These are phyloP conservation scores for Kalmusia sp. DNA, from an alignment of 2,329 filamentous ascomycete genomes.

Conservation along the genomic window DNA sequence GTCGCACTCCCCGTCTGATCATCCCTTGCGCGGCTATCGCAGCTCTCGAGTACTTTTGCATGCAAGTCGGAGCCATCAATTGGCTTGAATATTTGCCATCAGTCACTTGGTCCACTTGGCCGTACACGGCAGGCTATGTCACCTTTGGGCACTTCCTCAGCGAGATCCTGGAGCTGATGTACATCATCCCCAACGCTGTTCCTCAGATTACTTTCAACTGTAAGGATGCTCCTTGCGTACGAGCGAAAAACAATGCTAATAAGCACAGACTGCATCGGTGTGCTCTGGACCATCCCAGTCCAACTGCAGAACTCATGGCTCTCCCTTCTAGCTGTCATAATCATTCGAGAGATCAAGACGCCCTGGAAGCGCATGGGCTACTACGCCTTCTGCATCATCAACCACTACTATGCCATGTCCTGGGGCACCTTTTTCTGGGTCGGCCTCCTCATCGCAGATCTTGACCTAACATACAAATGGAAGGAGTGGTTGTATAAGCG, in stretches of 20 bases:
- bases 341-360: constrained; percentile 51
- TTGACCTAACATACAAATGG: constrained; percentile 53
- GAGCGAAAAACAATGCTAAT: background rate
- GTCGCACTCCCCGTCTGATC: constrained; percentile 50
- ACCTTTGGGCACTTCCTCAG: constrained; percentile 50
- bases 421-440: constrained; percentile 53
- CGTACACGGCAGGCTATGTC: constrained; percentile 43
- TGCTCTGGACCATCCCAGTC: constrained; percentile 55
- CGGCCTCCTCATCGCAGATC: constrained; percentile 50
- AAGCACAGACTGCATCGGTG: constrained; percentile 48
- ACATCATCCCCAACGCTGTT: constrained; percentile 53
- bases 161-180: constrained; percentile 50
- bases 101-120: constrained; percentile 54
- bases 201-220: constrained; percentile 52
- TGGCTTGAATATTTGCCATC: constrained; percentile 52
- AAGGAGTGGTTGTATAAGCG: constrained; percentile 43
- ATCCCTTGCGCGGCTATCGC: constrained; percentile 50
- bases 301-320: constrained; percentile 53
- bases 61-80: constrained; percentile 48
- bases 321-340: constrained; percentile 47
- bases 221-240: background rate
- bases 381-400: constrained; percentile 48
- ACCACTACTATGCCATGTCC: constrained; percentile 52
- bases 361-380: constrained; percentile 52
- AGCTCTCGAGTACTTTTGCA: constrained; percentile 52